Evolutionary conservation across 73 alveolate genomes (phyloP).

Genomic region (Uronychia setigera): DNA sequence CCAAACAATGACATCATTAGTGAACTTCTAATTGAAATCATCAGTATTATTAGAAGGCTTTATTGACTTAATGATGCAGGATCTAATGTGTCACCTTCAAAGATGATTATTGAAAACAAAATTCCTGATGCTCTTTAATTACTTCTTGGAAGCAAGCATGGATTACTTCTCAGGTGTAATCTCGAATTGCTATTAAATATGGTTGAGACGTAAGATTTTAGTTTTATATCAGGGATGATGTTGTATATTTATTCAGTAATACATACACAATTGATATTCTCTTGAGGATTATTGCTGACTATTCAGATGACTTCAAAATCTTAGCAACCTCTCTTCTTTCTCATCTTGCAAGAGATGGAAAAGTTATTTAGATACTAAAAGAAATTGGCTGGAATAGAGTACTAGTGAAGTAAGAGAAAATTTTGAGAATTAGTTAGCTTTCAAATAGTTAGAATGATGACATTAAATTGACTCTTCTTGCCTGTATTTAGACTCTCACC

Average conservation of each 20-base stretch:
- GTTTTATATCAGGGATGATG: constrained; percentile 5
- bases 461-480: constrained; percentile 46
- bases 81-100: constrained; percentile 21
- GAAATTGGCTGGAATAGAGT: constrained; percentile 27
- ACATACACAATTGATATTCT: constrained; percentile 42
- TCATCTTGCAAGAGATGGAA: constrained; percentile 43
- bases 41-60: constrained; percentile 52
- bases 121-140: constrained; percentile 48
- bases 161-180: constrained; percentile 50
- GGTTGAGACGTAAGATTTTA: constrained; percentile 37
- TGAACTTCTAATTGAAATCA: constrained; percentile 56
- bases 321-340: constrained; percentile 46
- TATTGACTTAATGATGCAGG: constrained; percentile 1
- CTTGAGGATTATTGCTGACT: constrained; percentile 54
- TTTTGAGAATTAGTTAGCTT: background rate
- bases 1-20: constrained; percentile 38
- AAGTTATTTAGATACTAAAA: constrained; percentile 30
- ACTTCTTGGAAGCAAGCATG: constrained; percentile 61
- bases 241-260: constrained; percentile 28
- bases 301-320: constrained; percentile 50
- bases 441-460: constrained; percentile 28
- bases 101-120: background rate
- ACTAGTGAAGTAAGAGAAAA: constrained; percentile 39
- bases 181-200: constrained; percentile 55
- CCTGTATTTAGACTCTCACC: constrained; percentile 58